Evolutionary conservation across 805 yeast species (phyloP), one percentile per base, ranked within the genome.

Genomic region (Wickerhamiella parazyma): DNA sequence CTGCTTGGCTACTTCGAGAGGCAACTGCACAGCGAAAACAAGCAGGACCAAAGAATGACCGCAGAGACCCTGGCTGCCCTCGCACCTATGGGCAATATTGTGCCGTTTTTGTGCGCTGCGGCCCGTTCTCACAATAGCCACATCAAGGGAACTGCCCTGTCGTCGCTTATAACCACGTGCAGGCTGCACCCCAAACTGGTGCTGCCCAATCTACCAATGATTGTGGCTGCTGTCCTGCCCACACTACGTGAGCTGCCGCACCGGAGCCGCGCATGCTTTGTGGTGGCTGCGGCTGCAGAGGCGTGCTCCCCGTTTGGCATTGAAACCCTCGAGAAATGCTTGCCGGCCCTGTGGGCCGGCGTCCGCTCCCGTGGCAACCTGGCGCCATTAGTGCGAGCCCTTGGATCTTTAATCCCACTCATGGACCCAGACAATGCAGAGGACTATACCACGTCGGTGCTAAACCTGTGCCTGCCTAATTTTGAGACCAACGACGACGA

Each of bases 231-330:
- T 48, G 58, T 84, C 9, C 57, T 63, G 1, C 71, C 71, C 1
- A 73, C 79, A 0, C 52, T 89, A 14, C 63, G 65, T 0, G 95
- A 85, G 60, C 83, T 77, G 10, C 75, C 72, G 36, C 80, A 86
- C 0, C 66, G 93, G 45, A 71, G 73, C 2, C 69, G 76, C 10
- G 69, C 94, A 0, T 94, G 94, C 0, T 64, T 69, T 28, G 77
- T 95, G 0, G 55, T 87, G 1, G 65, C 87, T 0, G 71, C 78
- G 1, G 60, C 89, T 26, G 96, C 96, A 0, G 87, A 82, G 40
- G 77, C 83, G 6, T 73, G 85, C 3, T 68, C 74, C 18, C 97
- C 97, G 0, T 84, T 80, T 61, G 98, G 97, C 37, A 80, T 83
- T 44, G 95, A 84, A 53, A 75, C 89, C 0, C 87, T 89, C 57